A percentile compares a stretch with the other conserved stretches of the same genome.
These are phyloP conservation scores for Dothideomycetes sp. DNA, from an alignment of 2,329 filamentous ascomycete species.

Conservation along the genomic window DNA sequence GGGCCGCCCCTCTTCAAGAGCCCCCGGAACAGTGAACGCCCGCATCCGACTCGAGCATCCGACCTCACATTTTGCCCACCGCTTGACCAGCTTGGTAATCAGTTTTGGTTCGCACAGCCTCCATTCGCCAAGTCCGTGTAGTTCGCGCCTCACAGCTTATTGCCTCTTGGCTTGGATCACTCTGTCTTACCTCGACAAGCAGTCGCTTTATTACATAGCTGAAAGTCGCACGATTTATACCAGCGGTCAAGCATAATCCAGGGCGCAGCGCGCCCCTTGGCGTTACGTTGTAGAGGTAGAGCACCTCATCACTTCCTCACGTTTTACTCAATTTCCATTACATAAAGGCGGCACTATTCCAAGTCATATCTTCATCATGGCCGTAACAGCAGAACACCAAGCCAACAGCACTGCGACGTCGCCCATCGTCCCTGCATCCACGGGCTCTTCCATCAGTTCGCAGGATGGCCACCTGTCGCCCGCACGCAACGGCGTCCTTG, in stretches of 20 bases:
- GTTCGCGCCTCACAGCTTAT: neutral
- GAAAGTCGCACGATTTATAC: neutral
- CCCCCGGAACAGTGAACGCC: too few species aligned
- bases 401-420: constrained; percentile 2
- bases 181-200: neutral
- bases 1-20: too few species aligned
- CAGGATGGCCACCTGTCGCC: constrained; percentile 15
- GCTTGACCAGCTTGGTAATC: neutral
- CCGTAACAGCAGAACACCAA: constrained; percentile 3
- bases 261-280: neutral
- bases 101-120: neutral
- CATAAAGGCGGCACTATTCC: neutral
- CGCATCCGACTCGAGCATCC: too few species aligned
- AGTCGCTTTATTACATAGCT: too few species aligned
- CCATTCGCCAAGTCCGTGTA: neutral
- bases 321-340: neutral
- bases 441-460: constrained; percentile 9
- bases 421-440: constrained; percentile 7
- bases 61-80: too few species aligned
- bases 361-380: neutral
- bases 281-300: neutral
- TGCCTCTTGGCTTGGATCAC: neutral
- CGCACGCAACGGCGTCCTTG: constrained; percentile 1
- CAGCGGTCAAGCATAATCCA: neutral
- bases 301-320: too few species aligned